Base-by-base conservation (phyloP, 2,329 filamentous ascomycete genomes). In the Clathrospora elynae region DNA sequence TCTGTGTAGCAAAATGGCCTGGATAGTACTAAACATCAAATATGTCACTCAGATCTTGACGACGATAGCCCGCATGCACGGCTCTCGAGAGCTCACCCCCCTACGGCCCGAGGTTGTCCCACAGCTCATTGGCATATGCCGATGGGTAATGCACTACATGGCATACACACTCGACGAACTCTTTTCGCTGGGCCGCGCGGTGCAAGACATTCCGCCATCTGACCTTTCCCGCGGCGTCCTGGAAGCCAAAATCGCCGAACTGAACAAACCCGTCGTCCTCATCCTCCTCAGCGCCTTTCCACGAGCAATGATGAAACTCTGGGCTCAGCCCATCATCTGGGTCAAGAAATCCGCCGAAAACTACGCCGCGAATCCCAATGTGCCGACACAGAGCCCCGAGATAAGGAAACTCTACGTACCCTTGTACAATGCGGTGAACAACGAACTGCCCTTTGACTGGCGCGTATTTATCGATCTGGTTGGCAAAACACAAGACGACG, bases 131-230 rank as follows among this genome's bases (percentile, higher is more conserved):
- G 88, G 88, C 14, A 86, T 90, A 40, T 82, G 87, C 3, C 85
- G 81, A 61, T 96, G 91, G 91, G 82, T 82, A 0, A 76, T 90
- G 23, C 86, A 92, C 50, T 74, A 84, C 36, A 75, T 78, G 47
- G 72, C 77, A 13, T 83, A 76, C 59, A 70, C 83, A 18, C 61
- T 83, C 26, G 77, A 81, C 53, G 77, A 79, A 19, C 64, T 85
- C 33, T 59, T 71, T 40, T 42, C 55, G 5, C 25, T 67, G 5
- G 61, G 61, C 1, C 60, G 55, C 38, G 39, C 42, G 6, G 14
- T 69, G 10, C 41, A 55, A 30, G 37, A 54, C 29, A 32, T 53
- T 2, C 48, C 44, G 35, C 29, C 60, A n/a, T 57, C 57, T 18
- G 42, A 64, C 18, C 87, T 52, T 53, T 62, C 64, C 1, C 53